Conservation (phyloP, 73 alveolate species). For the Vitrella brassicaformis region DNA sequence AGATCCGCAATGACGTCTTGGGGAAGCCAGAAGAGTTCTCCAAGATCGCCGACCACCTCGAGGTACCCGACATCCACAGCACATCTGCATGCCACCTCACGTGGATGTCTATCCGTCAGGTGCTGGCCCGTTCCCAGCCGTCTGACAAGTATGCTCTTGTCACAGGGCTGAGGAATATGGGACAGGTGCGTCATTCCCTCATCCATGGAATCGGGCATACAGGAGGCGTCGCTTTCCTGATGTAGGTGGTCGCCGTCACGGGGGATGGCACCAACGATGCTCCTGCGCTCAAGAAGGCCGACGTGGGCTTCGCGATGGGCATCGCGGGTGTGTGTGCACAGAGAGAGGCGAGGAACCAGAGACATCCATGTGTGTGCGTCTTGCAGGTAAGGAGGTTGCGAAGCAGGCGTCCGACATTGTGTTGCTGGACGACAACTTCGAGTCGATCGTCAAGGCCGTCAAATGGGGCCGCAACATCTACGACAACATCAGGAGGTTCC, state of each 20-base stretch:
- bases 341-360: no score
- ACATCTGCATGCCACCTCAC: neutral
- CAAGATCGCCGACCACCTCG: neutral
- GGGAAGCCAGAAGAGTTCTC: neutral
- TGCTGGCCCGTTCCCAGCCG: constrained; percentile 84
- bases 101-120: constrained; percentile 29
- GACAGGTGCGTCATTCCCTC: no score
- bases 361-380: no score
- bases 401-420: constrained; percentile 69
- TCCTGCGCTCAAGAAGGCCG: constrained; percentile 50
- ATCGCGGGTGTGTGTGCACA: no score
- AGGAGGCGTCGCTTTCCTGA: no score
- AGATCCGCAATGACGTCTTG: neutral
- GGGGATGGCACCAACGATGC: constrained; percentile 61
- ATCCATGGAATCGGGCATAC: no score
- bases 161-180: constrained; percentile 66
- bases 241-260: constrained; percentile 50
- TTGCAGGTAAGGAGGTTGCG: constrained; percentile 43
- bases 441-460: constrained; percentile 59
- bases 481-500: constrained; percentile 80
- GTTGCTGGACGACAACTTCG: constrained; percentile 68
- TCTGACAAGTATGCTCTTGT: constrained; percentile 76
- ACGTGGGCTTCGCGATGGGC: constrained; percentile 44
- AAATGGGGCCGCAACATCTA: constrained; percentile 81
- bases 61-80: neutral